A percentile compares a stretch with the other conserved stretches of the same genome.
Evolutionary conservation across 1,139 yeast genomes (phyloP).

Genomic region (Candida mesenterica): DNA sequence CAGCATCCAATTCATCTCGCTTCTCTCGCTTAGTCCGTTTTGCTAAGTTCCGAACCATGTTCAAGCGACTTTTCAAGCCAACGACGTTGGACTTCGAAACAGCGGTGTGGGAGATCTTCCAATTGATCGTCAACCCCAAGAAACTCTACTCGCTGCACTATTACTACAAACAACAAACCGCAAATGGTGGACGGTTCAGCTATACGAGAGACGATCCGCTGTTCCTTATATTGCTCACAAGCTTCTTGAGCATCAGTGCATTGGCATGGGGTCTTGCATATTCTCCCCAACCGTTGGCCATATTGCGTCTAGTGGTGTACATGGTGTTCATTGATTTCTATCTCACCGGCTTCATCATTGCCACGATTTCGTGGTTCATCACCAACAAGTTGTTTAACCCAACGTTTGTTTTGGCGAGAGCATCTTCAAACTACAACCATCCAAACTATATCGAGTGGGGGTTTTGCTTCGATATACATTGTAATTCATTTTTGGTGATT

Average conservation of each 20-base stretch:
- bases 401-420: too few species aligned
- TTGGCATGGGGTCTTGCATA: constrained; percentile 90
- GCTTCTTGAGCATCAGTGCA: constrained; percentile 68
- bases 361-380: constrained; percentile 72
- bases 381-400: constrained; percentile 60
- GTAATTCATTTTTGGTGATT: constrained; percentile 79
- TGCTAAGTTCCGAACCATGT: constrained; percentile 25
- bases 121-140: constrained; percentile 70
- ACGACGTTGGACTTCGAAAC: constrained; percentile 87
- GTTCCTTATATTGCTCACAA: constrained; percentile 68
- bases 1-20: constrained; percentile 12
- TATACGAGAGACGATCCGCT: constrained; percentile 94
- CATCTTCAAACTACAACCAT: constrained; percentile 20
- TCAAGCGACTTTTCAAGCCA: constrained; percentile 58
- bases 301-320: constrained; percentile 63
- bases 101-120: constrained; percentile 86
- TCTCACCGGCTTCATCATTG: constrained; percentile 63
- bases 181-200: constrained; percentile 27
- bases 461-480: constrained; percentile 89
- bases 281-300: constrained; percentile 59
- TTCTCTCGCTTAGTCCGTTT: constrained; percentile 5
- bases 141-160: constrained; percentile 80
- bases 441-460: constrained; percentile 83
- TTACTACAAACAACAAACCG: constrained; percentile 53
- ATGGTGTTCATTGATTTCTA: constrained; percentile 87